Evolutionary conservation across 2,329 filamentous ascomycete genomes (phyloP).

Genomic region (Aureobasidium vineae): DNA sequence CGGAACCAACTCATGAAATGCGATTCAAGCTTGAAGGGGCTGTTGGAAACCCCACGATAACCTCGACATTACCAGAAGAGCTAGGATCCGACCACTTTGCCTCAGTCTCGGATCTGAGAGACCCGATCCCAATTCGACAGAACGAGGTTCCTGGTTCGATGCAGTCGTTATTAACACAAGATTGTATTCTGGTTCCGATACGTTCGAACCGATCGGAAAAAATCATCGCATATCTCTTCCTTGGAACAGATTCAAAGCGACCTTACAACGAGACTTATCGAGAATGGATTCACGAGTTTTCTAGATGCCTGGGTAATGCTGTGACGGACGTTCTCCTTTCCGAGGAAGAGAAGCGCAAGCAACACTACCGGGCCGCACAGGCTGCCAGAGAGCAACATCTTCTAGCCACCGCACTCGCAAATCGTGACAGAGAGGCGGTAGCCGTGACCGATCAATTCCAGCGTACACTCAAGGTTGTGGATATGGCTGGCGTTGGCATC

Average conservation of each 20-base stretch:
- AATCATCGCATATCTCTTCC: conserved; percentile 22
- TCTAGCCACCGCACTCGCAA: conserved; percentile 14
- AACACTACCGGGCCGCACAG: conserved; percentile 7
- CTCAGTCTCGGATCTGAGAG: not conserved
- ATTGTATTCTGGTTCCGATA: conserved; percentile 17
- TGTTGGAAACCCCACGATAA: conserved; percentile 4
- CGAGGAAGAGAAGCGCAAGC: conserved; percentile 14
- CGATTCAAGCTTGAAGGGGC: conserved; percentile 13
- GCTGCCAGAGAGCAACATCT: conserved; percentile 13
- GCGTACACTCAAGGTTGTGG: conserved; percentile 27
- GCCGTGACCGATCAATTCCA: conserved; percentile 19
- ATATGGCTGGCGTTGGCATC: conserved; percentile 28
- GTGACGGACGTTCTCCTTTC: not conserved
- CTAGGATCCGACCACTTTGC: not conserved
- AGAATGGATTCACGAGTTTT: conserved; percentile 24
- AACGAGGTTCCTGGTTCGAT: not conserved
- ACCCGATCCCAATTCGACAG: not conserved
- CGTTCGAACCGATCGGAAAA: conserved; percentile 22
- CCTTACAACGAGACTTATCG: conserved; percentile 23
- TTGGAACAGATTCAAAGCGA: conserved; percentile 23
- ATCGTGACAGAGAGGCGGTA: conserved; percentile 22
- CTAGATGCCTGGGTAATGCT: conserved; percentile 23
- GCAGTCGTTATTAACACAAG: not conserved
- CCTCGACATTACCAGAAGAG: not conserved
- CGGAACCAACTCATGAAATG: not conserved